Evolutionary conservation across 352 stramenopile species (phyloP).

Genomic region (Globisporangium heterothallicum): DNA sequence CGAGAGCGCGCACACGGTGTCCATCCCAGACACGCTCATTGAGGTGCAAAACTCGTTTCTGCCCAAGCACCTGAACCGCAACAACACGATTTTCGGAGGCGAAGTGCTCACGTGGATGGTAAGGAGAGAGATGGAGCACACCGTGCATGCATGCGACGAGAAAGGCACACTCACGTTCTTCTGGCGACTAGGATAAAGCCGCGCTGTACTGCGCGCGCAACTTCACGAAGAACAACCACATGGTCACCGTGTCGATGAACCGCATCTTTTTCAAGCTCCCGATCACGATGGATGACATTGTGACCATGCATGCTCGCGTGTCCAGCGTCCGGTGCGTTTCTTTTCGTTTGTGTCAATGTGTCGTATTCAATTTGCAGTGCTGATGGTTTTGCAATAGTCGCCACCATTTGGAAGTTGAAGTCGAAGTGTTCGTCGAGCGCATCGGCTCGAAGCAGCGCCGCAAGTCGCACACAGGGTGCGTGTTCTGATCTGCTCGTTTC

Average conservation of each 20-base stretch:
- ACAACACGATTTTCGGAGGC: slow-evolving; percentile 74
- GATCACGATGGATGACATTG: slow-evolving; percentile 24
- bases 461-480: slow-evolving; percentile 25
- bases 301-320: slow-evolving; percentile 24
- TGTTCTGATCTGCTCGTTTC: not conserved
- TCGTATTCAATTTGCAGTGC: not conserved
- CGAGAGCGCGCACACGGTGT: slow-evolving; percentile 37
- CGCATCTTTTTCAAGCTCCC: slow-evolving; percentile 27
- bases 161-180: not conserved
- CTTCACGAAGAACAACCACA: slow-evolving; percentile 24
- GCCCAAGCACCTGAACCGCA: slow-evolving; percentile 68
- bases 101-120: slow-evolving; percentile 33
- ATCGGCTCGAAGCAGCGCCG: slow-evolving; percentile 17
- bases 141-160: too few species aligned
- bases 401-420: slow-evolving; percentile 23
- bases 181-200: slow-evolving; percentile 13
- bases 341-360: not conserved
- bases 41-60: slow-evolving; percentile 72
- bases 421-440: slow-evolving; percentile 24
- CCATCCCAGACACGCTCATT: slow-evolving; percentile 59
- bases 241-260: slow-evolving; percentile 23
- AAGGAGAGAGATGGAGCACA: too few species aligned
- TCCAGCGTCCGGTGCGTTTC: slow-evolving; percentile 18
- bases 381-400: slow-evolving; percentile 10
- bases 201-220: slow-evolving; percentile 22